Evolutionary conservation across 1,139 yeast genomes (phyloP).

Genomic region (Lodderomyces theae): DNA sequence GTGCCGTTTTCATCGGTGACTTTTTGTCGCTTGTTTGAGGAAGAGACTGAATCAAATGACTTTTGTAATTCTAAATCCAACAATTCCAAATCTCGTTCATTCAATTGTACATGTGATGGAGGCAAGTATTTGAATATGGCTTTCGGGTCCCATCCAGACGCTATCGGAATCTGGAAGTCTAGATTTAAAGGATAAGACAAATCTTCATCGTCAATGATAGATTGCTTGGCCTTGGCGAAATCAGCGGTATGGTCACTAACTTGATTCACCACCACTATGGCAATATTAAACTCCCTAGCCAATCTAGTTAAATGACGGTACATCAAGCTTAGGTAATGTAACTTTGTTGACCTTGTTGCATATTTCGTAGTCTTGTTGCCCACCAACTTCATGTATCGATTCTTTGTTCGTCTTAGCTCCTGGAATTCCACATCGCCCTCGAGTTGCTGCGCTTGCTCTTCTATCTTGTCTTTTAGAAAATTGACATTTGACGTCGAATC

Average conservation of each 20-base stretch:
- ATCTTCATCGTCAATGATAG: conserved; percentile 13
- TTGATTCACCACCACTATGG: conserved; percentile 77
- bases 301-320: conserved; percentile 50
- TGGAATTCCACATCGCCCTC: conserved; percentile 17
- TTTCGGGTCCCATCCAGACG: conserved; percentile 66
- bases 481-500: conserved; percentile 35
- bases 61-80: conserved; percentile 14
- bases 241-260: conserved; percentile 54
- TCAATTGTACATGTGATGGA: conserved; percentile 6
- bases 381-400: conserved; percentile 24
- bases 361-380: conserved; percentile 28
- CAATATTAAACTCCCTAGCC: conserved; percentile 49
- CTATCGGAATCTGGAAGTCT: conserved; percentile 71
- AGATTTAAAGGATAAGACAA: conserved; percentile 40
- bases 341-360: conserved; percentile 32
- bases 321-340: conserved; percentile 42
- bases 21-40: conserved; percentile 4
- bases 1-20: background rate
- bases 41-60: conserved; percentile 9
- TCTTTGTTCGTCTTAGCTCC: conserved; percentile 25
- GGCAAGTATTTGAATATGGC: conserved; percentile 11
- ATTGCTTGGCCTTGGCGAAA: conserved; percentile 11
- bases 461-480: conserved; percentile 24
- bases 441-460: conserved; percentile 22
- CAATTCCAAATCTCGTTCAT: conserved; percentile 13